Conservation (phyloP, 257 asterid genomes). For the Anisodus acutangulus region DNA sequence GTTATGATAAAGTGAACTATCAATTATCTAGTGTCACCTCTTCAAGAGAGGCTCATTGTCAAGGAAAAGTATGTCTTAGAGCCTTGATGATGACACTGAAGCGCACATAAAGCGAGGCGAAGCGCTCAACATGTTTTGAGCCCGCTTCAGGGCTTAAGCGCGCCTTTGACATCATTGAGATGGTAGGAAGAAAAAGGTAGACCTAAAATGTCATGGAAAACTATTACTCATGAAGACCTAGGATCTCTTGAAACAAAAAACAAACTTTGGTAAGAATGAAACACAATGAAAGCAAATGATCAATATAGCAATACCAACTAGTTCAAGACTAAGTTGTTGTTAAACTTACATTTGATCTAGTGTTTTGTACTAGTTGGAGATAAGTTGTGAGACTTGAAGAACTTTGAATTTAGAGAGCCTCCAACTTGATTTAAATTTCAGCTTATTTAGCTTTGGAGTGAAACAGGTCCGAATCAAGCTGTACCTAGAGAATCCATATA, state of each 20-base stretch:
- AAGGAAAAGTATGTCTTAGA: too few species aligned
- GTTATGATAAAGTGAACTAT: too few species aligned
- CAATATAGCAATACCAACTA: slow-evolving; percentile 12
- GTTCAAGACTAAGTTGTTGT: not conserved
- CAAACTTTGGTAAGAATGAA: not conserved
- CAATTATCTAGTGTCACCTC: too few species aligned
- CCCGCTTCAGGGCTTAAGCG: too few species aligned
- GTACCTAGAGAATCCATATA: not conserved
- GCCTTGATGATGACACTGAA: too few species aligned
- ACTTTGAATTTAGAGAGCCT: not conserved
- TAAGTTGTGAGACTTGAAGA: not conserved
- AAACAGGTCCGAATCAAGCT: not conserved
- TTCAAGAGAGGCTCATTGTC: too few species aligned
- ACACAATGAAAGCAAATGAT: not conserved
- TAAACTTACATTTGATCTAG: not conserved
- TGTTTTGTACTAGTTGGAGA: not conserved
- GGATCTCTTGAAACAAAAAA: not conserved
- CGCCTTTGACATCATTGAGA: too few species aligned
- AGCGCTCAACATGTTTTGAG: too few species aligned
- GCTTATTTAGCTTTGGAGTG: not conserved
- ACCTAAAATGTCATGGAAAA: not conserved
- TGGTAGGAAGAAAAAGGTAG: not conserved
- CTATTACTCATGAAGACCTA: not conserved
- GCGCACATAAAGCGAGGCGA: too few species aligned
- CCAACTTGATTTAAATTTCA: not conserved